Conservation (phyloP, 2,329 filamentous ascomycete genomes). For the Microsporum ferrugineum region DNA sequence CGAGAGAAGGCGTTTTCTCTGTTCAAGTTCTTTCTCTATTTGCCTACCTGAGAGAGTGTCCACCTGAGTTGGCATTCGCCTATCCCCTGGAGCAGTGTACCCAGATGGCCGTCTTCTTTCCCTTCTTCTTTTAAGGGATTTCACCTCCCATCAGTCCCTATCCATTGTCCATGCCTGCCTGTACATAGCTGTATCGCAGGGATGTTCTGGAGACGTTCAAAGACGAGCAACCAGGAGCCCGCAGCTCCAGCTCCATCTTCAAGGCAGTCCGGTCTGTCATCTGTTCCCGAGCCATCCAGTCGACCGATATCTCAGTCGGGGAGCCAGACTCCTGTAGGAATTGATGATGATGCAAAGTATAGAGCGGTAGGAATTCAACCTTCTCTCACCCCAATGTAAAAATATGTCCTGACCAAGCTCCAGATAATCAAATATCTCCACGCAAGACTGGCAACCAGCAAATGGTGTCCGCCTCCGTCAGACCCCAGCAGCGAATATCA, state of each 20-base stretch:
- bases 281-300: conserved; percentile 7
- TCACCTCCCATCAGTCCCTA: background rate
- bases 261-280: conserved; percentile 9
- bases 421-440: conserved; percentile 23
- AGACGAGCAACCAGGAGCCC: background rate
- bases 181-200: conserved; percentile 8
- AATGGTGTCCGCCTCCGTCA: conserved; percentile 17
- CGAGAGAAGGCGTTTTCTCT: background rate
- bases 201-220: conserved; percentile 13
- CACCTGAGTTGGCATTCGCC: too few relatives aligned
- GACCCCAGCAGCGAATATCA: conserved; percentile 14
- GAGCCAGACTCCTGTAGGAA: conserved; percentile 11
- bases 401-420: conserved; percentile 5
- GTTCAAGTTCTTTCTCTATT: too few relatives aligned
- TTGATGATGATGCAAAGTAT: conserved; percentile 20
- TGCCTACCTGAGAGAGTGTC: too few relatives aligned
- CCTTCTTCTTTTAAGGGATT: background rate
- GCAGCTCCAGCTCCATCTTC: conserved; percentile 13
- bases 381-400: background rate
- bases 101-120: background rate
- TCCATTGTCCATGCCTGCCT: background rate
- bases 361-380: conserved; percentile 15
- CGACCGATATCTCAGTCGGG: conserved; percentile 11
- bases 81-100: background rate
- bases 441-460: conserved; percentile 20